Conservation (phyloP, 2,329 filamentous ascomycete genomes). For the Triangularia verruculosa region DNA sequence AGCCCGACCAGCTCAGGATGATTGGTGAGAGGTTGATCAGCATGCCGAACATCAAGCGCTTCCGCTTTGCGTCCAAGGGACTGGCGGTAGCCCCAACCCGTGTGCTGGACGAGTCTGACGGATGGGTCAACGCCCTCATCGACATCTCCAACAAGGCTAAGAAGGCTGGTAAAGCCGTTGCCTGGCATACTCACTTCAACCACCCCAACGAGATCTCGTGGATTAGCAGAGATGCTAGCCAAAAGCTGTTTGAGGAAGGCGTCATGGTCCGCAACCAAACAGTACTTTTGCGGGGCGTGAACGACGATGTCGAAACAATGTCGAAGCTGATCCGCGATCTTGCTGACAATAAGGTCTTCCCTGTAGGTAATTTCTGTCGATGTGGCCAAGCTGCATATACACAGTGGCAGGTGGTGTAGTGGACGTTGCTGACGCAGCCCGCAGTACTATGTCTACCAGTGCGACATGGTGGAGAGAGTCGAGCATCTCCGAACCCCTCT, state of each 20-base stretch:
- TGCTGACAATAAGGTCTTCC: slow-evolving; percentile 55
- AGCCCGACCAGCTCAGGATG: slow-evolving; percentile 47
- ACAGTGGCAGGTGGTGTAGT: background rate
- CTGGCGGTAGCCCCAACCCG: slow-evolving; percentile 57
- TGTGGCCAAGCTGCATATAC: background rate
- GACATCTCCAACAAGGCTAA: slow-evolving; percentile 49
- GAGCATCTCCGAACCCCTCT: slow-evolving; percentile 63
- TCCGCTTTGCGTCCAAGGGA: slow-evolving; percentile 62
- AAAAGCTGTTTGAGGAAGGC: slow-evolving; percentile 47
- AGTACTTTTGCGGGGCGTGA: slow-evolving; percentile 58
- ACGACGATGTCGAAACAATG: slow-evolving; percentile 55
- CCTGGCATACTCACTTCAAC: slow-evolving; percentile 65
- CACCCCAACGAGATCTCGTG: slow-evolving; percentile 61
- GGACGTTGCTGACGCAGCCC: slow-evolving; percentile 13
- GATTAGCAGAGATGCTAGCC: slow-evolving; percentile 52
- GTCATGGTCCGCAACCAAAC: slow-evolving; percentile 59
- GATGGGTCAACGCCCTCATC: slow-evolving; percentile 53
- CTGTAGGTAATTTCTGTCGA: slow-evolving; percentile 40
- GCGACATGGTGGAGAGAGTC: slow-evolving; percentile 58
- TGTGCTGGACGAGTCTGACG: slow-evolving; percentile 49
- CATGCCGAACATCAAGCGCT: slow-evolving; percentile 56
- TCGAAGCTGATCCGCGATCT: slow-evolving; percentile 50
- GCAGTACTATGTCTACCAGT: slow-evolving; percentile 65
- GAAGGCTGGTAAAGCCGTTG: slow-evolving; percentile 55
- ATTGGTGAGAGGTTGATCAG: slow-evolving; percentile 55